Evolutionary conservation across 345 rosid genomes (phyloP), one percentile per base, ranked within the genome.

Genomic region (Brassica rapa): DNA sequence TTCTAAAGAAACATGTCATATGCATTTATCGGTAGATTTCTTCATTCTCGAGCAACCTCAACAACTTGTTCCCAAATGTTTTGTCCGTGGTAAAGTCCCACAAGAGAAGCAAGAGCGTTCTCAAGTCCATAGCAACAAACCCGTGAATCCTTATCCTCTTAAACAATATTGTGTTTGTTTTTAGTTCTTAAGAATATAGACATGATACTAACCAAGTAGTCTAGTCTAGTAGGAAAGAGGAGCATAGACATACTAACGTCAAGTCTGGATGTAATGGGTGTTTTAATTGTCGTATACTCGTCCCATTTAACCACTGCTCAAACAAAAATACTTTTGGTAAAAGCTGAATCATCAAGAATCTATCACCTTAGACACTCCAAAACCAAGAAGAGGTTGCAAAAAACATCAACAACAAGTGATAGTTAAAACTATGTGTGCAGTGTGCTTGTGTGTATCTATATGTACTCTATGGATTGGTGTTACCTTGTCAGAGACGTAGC

Each of bases 231-330:
- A 83, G 56, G 86, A 83, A 24, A 89, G 87, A 21, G 91, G 93
- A 25, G 88, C 83, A 78, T 83, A 84, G 23, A 79, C 72, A 71
- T 8, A 8, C 73, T 67, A 30, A 29, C 75, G 3, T 82, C 81
- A 60, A 91, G 85, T 70, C 86, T 87, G 70, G 70, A 77, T 25
- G 62, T 51, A 21, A 14, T 21, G 5, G 41, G 64, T 0, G 83
- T 70, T 15, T 70, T 79, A 10, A 83, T 61, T 25, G 73, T 71
- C 77, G 80, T 77, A 41, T 88, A 86, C 82, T 89, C 89, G 74
- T 89, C 92, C 97, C 91, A 89, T 0, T 82, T 60, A 9, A 88
- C 85, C 1, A n/a, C 3, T 19, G 86, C 92, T 87, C 85, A 84
- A 59, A 86, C 84, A 8, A 86, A 65, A 62, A 89, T 87, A 0